Conservation (phyloP, 495 filamentous ascomycete species). For the Aspergillus nidulans region DNA sequence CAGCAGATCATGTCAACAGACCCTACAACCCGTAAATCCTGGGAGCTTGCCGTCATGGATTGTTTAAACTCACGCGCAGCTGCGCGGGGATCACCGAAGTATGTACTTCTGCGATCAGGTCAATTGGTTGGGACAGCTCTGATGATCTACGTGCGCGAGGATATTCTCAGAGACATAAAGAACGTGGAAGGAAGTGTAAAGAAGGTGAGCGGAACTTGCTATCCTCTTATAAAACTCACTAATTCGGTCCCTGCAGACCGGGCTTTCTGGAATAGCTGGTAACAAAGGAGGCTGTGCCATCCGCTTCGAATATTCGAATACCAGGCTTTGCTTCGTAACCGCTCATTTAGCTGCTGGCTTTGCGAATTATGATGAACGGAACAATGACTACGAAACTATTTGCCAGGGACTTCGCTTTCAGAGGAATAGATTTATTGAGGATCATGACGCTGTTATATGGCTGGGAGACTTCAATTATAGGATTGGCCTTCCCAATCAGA, state of each 20-base stretch:
- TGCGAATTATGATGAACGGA: conserved; percentile 94
- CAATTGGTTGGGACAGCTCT: conserved; percentile 93
- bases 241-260: conserved; percentile 54
- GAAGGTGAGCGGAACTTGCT: conserved; percentile 50
- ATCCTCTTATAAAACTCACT: background rate
- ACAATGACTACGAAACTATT: conserved; percentile 88
- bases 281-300: conserved; percentile 99
- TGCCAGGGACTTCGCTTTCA: conserved; percentile 84
- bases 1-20: conserved; percentile 99
- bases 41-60: conserved; percentile 76
- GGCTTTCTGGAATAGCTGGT: conserved; percentile 93
- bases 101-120: conserved; percentile 84
- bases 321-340: conserved; percentile 90
- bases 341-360: conserved; percentile 96
- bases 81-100: conserved; percentile 61
- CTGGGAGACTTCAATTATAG: conserved; percentile 98
- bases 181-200: conserved; percentile 95
- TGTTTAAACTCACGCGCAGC: conserved; percentile 70
- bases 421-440: conserved; percentile 79
- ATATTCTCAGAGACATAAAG: conserved; percentile 73
- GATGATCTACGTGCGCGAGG: conserved; percentile 81
- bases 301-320: conserved; percentile 90
- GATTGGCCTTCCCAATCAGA: conserved; percentile 79
- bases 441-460: conserved; percentile 96
- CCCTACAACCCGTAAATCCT: conserved; percentile 74